Evolutionary conservation across 208 protist genomes (phyloP), one percentile per base, ranked within the genome.

Genomic region (Acanthamoeba castellanii): DNA sequence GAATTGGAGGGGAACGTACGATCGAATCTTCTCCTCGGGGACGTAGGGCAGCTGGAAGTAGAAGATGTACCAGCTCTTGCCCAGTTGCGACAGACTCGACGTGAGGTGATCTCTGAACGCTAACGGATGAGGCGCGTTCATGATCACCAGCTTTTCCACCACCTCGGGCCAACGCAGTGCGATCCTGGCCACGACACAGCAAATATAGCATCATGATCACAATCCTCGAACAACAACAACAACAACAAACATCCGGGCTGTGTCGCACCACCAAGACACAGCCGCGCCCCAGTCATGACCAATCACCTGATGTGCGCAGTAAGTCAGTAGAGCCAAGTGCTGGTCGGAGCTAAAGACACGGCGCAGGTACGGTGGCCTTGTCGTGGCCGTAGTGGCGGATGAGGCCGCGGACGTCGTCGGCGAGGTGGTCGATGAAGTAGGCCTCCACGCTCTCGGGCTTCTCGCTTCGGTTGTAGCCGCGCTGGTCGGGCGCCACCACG

Each of bases 1-100:
- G 64, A 70, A 3, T 45, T 3, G 3, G 37, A 22, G 59, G 22
- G 59, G 34, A 6, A 61, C 18, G 45, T 89, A 89, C 82, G 3
- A 9, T 3, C 5, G 8, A 5, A 89, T 5, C 34, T 89, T 89
- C 11, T 61, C 5, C 42, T 89, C 82, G 11, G 82, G 82, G 7
- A 89, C 20, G 27, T 47, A 61, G 18, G 82, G 82, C 45, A 66
- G n/a, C 82, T 89, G 82, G 82, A 89, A 89, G 82, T 68, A 89
- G 50, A 89, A 66, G 45, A 89, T 61, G 30, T 89, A 89, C 82
- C 82, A 89, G 50, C 82, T 89, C 55, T 89, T 89, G 20, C 3
- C 18, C 25, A 66, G 14, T 25, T 89, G 82, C 13, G 82, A 64
- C 6, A 89, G n/a, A 25, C 82, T 89, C 16, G 82, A 89, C 27